Conservation (phyloP, 2,329 filamentous ascomycete genomes). For the Xylariales sp. region DNA sequence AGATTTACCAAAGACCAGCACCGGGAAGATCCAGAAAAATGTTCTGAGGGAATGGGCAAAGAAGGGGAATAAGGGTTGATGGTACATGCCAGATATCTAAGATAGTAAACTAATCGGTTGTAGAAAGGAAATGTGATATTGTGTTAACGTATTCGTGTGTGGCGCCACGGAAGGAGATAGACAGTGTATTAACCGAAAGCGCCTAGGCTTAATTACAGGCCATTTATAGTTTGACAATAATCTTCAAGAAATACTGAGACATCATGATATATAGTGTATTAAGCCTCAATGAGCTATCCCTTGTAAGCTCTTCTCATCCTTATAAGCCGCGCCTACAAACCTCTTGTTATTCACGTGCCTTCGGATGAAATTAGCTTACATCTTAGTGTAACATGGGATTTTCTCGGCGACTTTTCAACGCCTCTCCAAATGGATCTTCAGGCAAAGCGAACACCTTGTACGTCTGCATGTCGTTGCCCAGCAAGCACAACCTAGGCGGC, state of each 20-base stretch:
- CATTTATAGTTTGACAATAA: neutral
- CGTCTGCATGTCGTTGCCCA: slow-evolving; percentile 61
- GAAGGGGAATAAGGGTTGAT: slow-evolving; percentile 39
- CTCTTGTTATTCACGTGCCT: neutral
- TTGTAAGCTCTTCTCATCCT: neutral
- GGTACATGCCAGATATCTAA: neutral
- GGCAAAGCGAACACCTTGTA: slow-evolving; percentile 62
- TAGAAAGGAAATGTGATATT: neutral
- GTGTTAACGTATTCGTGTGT: neutral
- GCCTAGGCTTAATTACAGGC: neutral
- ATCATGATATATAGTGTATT: neutral
- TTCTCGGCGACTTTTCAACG: slow-evolving; percentile 18
- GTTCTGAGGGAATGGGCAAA: slow-evolving; percentile 88
- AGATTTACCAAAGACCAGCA: slow-evolving; percentile 96
- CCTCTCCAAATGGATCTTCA: slow-evolving; percentile 42
- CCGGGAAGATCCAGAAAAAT: slow-evolving; percentile 97
- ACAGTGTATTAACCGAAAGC: neutral
- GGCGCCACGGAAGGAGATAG: neutral
- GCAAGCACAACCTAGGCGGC: slow-evolving; percentile 62
- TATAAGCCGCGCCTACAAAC: neutral
- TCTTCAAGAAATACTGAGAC: neutral
- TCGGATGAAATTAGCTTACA: neutral
- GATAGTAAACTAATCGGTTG: neutral
- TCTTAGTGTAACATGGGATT: neutral
- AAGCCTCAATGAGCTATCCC: neutral